Conservation (phyloP, 2,329 filamentous ascomycete genomes). For the Colletotrichum lindemuthianum region DNA sequence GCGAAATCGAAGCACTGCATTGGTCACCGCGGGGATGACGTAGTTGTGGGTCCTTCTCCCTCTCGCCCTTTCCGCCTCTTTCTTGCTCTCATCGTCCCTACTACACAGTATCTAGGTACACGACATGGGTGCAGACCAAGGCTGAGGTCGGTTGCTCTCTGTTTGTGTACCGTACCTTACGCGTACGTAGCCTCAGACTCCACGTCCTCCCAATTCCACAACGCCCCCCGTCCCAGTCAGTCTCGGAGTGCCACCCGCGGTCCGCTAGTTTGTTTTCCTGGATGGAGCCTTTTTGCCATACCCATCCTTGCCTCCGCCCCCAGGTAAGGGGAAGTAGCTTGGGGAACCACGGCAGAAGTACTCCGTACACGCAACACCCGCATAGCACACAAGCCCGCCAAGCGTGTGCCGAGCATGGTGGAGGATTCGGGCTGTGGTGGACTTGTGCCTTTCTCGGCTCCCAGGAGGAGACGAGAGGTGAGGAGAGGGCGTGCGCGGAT, state of each 20-base stretch:
- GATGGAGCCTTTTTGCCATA: background rate
- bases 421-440: conserved; percentile 22
- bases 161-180: background rate
- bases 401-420: conserved; percentile 23
- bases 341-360: background rate
- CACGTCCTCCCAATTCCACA: too few species aligned
- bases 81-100: background rate
- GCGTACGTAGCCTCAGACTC: background rate
- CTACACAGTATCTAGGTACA: background rate
- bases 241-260: conserved; percentile 34
- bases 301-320: background rate
- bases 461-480: conserved; percentile 2
- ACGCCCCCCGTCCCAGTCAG: background rate
- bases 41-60: conserved; percentile 24
- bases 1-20: conserved; percentile 6
- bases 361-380: background rate
- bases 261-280: conserved; percentile 3
- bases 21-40: conserved; percentile 30
- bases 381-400: conserved; percentile 2
- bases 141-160: background rate
- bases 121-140: conserved; percentile 14
- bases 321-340: too few species aligned
- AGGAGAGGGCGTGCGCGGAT: conserved; percentile 6
- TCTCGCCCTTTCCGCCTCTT: conserved; percentile 17
- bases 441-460: conserved; percentile 25